phyloP scores from a whole-genome alignment of 1,284 basidiomycete genomes.

The Ganoderma sp. region DNA sequence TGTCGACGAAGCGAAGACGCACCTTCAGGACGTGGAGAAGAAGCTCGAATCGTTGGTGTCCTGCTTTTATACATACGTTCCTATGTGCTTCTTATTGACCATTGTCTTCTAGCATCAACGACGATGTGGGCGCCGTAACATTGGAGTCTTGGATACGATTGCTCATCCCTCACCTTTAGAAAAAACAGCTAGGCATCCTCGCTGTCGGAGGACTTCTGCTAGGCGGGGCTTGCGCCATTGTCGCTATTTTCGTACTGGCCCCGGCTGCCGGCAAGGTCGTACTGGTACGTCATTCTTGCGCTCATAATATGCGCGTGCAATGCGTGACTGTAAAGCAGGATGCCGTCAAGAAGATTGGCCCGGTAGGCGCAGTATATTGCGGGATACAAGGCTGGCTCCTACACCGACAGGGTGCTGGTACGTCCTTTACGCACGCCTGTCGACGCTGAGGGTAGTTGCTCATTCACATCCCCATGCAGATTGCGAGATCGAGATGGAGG shows the following conservation, averaged over 20 bases:
- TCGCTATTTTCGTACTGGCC: conserved; percentile 1
- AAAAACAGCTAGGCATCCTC: background rate
- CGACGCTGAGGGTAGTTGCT: background rate
- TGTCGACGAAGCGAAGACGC: conserved; percentile 1
- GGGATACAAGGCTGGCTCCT: background rate
- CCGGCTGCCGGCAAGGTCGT: background rate
- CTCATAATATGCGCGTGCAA: background rate
- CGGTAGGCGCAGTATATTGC: background rate
- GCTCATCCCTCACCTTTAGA: background rate
- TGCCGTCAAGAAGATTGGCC: background rate
- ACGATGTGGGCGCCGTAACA: background rate
- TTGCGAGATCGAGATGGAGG: conserved; percentile 2
- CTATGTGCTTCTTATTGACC: background rate
- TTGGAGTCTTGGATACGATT: background rate
- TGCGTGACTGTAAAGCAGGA: background rate
- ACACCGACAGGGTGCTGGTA: background rate
- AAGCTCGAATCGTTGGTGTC: conserved; percentile 11
- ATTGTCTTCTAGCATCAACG: background rate
- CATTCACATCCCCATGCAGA: background rate
- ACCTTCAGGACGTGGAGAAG: conserved; percentile 4
- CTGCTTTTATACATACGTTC: conserved; percentile 1
- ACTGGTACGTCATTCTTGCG: background rate
- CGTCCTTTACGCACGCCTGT: background rate
- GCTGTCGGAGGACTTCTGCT: background rate
- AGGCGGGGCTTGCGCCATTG: background rate